Conservation (phyloP, 208 protist genomes). For the Naegleria fowleri region DNA sequence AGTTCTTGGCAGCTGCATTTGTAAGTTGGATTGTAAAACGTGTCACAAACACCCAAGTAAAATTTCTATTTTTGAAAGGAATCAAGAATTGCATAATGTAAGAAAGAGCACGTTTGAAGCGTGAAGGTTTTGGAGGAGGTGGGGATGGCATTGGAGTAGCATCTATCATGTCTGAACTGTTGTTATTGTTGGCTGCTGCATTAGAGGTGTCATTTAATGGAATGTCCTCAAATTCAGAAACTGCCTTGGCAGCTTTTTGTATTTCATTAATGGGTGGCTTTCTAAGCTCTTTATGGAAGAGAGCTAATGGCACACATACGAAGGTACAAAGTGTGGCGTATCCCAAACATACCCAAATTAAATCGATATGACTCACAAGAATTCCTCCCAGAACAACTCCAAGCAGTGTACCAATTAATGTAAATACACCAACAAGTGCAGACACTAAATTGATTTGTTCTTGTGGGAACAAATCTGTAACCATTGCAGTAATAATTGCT, state of each 20-base stretch:
- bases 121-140: background rate
- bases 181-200: no score
- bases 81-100: background rate
- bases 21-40: background rate
- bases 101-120: background rate
- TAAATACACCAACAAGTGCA: background rate
- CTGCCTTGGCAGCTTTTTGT: background rate
- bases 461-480: background rate
- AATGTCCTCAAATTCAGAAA: background rate
- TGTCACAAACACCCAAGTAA: background rate
- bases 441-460: background rate
- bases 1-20: background rate
- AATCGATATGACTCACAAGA: background rate
- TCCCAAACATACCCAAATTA: background rate
- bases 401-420: background rate
- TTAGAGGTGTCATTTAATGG: background rate
- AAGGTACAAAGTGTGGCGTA: background rate
- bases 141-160: background rate
- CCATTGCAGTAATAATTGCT: background rate
- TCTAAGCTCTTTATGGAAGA: background rate
- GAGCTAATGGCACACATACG: background rate
- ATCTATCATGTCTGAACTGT: background rate
- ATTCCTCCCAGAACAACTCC: background rate
- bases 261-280: background rate
- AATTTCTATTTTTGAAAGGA: constrained; percentile 9